Evolutionary conservation across 2,329 filamentous ascomycete genomes (phyloP).

Genomic region (Fusarium xyrophilum): DNA sequence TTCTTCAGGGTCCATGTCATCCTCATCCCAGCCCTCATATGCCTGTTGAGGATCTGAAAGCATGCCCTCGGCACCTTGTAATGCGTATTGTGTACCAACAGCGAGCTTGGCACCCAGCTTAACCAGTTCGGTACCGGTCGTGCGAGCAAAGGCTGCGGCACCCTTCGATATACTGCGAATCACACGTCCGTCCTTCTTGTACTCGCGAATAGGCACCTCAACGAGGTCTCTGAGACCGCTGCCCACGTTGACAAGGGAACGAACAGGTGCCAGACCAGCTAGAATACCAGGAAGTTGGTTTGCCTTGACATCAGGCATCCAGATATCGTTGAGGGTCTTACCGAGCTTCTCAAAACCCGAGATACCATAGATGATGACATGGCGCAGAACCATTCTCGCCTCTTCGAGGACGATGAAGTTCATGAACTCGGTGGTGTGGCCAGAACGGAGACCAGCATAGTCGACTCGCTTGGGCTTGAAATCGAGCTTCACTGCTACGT

Average conservation of each 20-base stretch:
- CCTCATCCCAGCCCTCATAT: conserved; percentile 61
- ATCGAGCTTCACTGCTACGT: conserved; percentile 82
- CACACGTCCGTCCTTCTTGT: conserved; percentile 90
- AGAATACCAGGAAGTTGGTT: conserved; percentile 91
- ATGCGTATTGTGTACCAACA: conserved; percentile 90
- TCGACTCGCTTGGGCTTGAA: conserved; percentile 99
- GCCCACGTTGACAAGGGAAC: conserved; percentile 88
- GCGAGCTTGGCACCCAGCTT: conserved; percentile 93
- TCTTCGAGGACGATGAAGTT: conserved; percentile 95
- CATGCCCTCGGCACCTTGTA: conserved; percentile 87
- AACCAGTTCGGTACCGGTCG: conserved; percentile 92
- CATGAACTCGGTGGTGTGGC: conserved; percentile 97
- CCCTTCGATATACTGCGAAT: conserved; percentile 93
- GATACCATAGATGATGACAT: conserved; percentile 91
- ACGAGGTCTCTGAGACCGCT: conserved; percentile 86
- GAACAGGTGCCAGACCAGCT: conserved; percentile 87
- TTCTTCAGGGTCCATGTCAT: conserved; percentile 70
- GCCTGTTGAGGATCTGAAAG: conserved; percentile 57
- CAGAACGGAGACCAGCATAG: conserved; percentile 89
- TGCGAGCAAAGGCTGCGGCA: conserved; percentile 86
- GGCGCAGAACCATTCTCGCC: conserved; percentile 82
- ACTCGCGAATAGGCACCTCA: conserved; percentile 88
- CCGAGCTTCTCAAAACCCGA: conserved; percentile 90
- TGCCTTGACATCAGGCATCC: conserved; percentile 90
- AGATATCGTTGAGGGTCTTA: conserved; percentile 90